These are phyloP conservation scores for Trichoderma afroharzianum DNA, from an alignment of 2,329 filamentous ascomycete genomes.

Conservation along the genomic window DNA sequence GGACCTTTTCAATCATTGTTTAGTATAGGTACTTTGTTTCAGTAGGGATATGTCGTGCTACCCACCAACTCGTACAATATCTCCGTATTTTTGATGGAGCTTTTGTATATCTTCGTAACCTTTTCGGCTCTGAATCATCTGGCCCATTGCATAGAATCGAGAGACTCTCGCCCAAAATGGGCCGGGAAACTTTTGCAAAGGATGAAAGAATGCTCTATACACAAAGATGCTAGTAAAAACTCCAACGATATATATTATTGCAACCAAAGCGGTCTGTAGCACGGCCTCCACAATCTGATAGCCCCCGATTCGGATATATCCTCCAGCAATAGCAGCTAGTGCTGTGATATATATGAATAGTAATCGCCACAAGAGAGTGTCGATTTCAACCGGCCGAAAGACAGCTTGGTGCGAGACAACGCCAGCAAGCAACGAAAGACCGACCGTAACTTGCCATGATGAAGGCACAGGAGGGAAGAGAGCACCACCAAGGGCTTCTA, in stretches of 20 bases:
- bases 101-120: constrained; percentile 27
- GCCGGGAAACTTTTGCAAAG: constrained; percentile 26
- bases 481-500: not conserved
- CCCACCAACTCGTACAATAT: constrained; percentile 30
- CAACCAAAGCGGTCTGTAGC: not conserved
- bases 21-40: not conserved
- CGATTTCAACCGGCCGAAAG: not conserved
- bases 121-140: constrained; percentile 22
- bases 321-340: not conserved
- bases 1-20: not conserved
- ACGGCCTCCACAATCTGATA: not conserved
- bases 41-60: not conserved
- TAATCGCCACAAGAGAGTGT: not conserved
- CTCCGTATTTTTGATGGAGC: constrained; percentile 29
- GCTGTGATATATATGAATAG: not conserved
- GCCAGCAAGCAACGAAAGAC: not conserved
- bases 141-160: constrained; percentile 20
- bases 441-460: not conserved
- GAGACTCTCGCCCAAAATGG: constrained; percentile 27
- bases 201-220: constrained; percentile 26
- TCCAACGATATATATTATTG: not conserved
- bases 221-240: constrained; percentile 22
- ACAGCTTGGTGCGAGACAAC: not conserved
- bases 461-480: not conserved
- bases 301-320: not conserved